Conservation (phyloP, 805 yeast genomes). For the Lipomyces chichibuensis region DNA sequence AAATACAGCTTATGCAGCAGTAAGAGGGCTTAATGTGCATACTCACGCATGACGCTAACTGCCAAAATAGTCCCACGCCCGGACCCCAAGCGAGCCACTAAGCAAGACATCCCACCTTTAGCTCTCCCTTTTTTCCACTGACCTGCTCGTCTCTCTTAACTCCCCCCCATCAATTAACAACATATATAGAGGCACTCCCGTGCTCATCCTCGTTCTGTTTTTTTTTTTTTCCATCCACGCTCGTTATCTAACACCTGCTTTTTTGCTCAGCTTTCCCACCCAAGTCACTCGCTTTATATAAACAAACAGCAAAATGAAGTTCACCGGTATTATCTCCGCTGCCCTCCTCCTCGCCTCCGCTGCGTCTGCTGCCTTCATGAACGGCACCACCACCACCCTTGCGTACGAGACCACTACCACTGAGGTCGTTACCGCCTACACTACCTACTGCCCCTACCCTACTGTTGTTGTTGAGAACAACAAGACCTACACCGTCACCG, state of each 20-base stretch:
- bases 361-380: slow-evolving; percentile 37
- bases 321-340: slow-evolving; percentile 33
- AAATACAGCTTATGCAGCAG: neutral
- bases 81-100: neutral
- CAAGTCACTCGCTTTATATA: slow-evolving; percentile 20
- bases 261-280: slow-evolving; percentile 8
- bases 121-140: slow-evolving; percentile 6
- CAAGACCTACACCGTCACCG: slow-evolving; percentile 73
- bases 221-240: neutral
- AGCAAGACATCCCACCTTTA: neutral
- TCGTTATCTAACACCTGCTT: slow-evolving; percentile 12
- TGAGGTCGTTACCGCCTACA: slow-evolving; percentile 67
- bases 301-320: slow-evolving; percentile 32
- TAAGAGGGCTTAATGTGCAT: neutral
- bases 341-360: slow-evolving; percentile 34
- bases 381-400: slow-evolving; percentile 50
- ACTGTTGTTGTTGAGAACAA: slow-evolving; percentile 68
- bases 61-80: neutral
- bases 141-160: too few relatives aligned
- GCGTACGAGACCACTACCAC: slow-evolving; percentile 50
- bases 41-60: slow-evolving; percentile 8
- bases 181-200: slow-evolving; percentile 19
- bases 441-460: slow-evolving; percentile 82
- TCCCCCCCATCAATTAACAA: neutral
- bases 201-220: neutral